Base-by-base conservation (phyloP, 345 rosid species). In the Rhizophora mangle region DNA sequence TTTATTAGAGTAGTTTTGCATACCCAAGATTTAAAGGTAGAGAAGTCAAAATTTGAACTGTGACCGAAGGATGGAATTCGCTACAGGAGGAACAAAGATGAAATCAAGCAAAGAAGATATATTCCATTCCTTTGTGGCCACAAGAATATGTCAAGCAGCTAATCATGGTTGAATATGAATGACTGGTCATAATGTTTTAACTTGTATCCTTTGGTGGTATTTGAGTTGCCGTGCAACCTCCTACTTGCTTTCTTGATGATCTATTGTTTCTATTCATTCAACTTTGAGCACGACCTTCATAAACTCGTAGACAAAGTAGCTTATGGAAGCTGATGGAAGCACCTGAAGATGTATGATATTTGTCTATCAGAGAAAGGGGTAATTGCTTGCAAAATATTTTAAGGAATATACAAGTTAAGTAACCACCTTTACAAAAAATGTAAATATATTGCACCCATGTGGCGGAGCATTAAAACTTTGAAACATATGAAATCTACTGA, bases 271-370 rank as follows among this genome's bases (percentile, higher is more conserved):
- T 29, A 71, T 60, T 82, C 86, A 86, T 68, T 85, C 87, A 75
- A 89, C 97, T 77, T 84, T 77, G 76, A 89, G 78, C 65, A 89
- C 82, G 74, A 92, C 82, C 85, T 92, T 92, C 98, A 88, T 92
- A 78, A 68, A 90, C 81, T 92, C 96, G 0, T 90, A 92, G 24
- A 90, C 87, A 63, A 92, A 90, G 81, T 83, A 92, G 82, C 96
- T 90, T 55, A 86, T 86, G 0, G 96, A 77, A 8, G 95, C 98
- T 0, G 98, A 92, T 32, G 95, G 98, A 68, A 90, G 89, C 60
- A 90, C 98, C 98, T 90, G 89, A 63, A 80, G 54, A 68, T 26
- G 63, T 63, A 79, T 68, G 51, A 67, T 19, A 71, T 26, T 16
- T 30, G 26, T 30, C 26, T 29, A 31, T 65, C 59, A 62, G 65